A percentile compares a stretch with the other conserved stretches of the same genome.
phyloP scores from a whole-genome alignment of 495 filamentous ascomycete genomes.

The Penicillium dipodomyicola region DNA sequence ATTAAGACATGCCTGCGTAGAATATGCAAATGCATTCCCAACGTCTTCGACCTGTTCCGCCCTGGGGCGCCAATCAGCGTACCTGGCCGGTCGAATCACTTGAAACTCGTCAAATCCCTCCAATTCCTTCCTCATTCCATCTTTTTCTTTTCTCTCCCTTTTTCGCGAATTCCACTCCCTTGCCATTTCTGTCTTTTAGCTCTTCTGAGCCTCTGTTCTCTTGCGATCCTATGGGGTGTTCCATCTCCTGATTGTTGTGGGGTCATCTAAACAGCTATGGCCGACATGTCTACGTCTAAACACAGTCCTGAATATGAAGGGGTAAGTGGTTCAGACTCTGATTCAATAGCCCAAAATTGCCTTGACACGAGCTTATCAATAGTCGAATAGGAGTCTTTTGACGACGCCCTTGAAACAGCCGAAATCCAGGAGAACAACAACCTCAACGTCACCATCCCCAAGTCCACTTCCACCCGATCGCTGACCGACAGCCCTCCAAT shows the following conservation, averaged over 20 bases:
- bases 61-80: conserved; percentile 27
- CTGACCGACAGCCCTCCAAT: conserved; percentile 50
- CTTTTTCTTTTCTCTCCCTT: conserved; percentile 1
- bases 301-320: conserved; percentile 51
- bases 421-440: conserved; percentile 24
- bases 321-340: conserved; percentile 33
- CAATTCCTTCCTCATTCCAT: conserved; percentile 26
- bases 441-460: conserved; percentile 37
- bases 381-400: conserved; percentile 64
- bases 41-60: conserved; percentile 22
- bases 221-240: conserved; percentile 26
- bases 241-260: conserved; percentile 22
- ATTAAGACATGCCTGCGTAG: not conserved
- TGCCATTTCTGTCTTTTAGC: conserved; percentile 11
- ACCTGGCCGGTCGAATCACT: conserved; percentile 22
- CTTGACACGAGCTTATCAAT: conserved; percentile 14
- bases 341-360: not conserved
- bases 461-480: conserved; percentile 43
- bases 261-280: conserved; percentile 13
- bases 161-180: conserved; percentile 9
- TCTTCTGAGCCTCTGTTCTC: conserved; percentile 10
- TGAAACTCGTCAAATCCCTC: conserved; percentile 21
- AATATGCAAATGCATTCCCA: conserved; percentile 17
- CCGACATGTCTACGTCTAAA: conserved; percentile 38
- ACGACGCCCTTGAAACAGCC: conserved; percentile 66